A percentile compares a stretch with the other conserved stretches of the same genome.
phyloP scores from a whole-genome alignment of 305 asterid species.

The Solanum hybrid region DNA sequence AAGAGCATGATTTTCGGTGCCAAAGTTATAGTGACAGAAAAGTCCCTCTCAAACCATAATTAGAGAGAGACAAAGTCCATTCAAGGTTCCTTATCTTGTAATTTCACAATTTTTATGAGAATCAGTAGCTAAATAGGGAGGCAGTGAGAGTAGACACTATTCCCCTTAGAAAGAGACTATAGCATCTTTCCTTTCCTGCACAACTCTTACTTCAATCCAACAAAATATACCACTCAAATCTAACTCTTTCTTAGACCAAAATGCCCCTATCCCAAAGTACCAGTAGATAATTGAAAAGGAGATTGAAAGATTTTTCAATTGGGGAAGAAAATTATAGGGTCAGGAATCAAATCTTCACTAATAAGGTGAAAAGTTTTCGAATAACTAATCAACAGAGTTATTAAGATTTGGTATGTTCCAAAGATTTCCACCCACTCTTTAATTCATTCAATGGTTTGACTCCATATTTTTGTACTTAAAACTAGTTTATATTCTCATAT shows the following conservation, averaged over 20 bases:
- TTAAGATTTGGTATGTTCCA: too few relatives aligned
- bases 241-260: neutral
- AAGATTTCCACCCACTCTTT: neutral
- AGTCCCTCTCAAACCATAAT: conserved; percentile 34
- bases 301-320: too few relatives aligned
- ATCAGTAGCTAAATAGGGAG: conserved; percentile 19
- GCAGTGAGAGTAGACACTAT: neutral
- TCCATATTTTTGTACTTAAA: neutral
- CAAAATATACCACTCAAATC: neutral
- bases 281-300: too few relatives aligned
- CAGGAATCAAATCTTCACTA: too few relatives aligned
- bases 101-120: conserved; percentile 5
- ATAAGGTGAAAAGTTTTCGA: too few relatives aligned
- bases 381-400: neutral
- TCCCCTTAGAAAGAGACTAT: neutral
- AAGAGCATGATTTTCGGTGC: conserved; percentile 64
- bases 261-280: neutral
- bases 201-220: neutral
- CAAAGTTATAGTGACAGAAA: conserved; percentile 31
- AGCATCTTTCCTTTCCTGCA: conserved; percentile 21
- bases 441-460: neutral
- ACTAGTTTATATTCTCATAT: neutral
- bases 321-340: too few relatives aligned
- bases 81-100: neutral
- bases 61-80: conserved; percentile 15